Base-by-base conservation (phyloP, 2,329 filamentous ascomycete genomes). In the Colletotrichum euphorbiae region DNA sequence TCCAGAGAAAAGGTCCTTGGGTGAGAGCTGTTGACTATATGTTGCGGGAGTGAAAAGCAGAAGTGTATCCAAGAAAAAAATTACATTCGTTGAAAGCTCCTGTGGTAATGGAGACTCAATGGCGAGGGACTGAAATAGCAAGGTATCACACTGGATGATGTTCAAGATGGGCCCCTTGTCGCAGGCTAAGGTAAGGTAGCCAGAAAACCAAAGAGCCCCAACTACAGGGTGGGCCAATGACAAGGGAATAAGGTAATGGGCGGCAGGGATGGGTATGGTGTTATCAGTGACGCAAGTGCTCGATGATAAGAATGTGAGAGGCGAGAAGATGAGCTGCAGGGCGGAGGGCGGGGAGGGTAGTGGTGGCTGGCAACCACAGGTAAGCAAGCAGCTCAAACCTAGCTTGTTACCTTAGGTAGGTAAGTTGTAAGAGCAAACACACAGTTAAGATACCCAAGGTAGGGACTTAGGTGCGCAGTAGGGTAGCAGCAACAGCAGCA, bases 281-380 rank as follows among this genome's bases (percentile, higher is more conserved):
- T 66, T 70, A 70, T 70, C 69, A 63, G 69, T 70, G 69, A 70
- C 69, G 69, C 69, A 70, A 69, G 56, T 60, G 40, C 40, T 60
- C 19, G 19, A 48, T 43, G 69, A 70, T 70, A 70, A 70, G 54
- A 31, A 60, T 38, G 21, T 13, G 51, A 54, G 59, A 42, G 36
- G 21, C 43, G 21, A 13, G 11, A n/a, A 15, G n/a, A 9, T 13
- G 33, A 46, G 40, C 33, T 3, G 51, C 28, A 51, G 33, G 46
- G 13, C 33, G 57, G 33, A 7, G 13, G 28, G 17, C 9, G 45
- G 43, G 33, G 58, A 21, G 61, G 43, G 54, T 24, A 24, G 21
- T 59, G 43, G 43, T 59, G 56, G 45, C 36, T 56, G 59, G 54
- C 64, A 63, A 42, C 21, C 21, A 24, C 21, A 24, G 21, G 21